Evolutionary conservation across 2,329 filamentous ascomycete species (phyloP).

Genomic region (Fusarium nematophilum): DNA sequence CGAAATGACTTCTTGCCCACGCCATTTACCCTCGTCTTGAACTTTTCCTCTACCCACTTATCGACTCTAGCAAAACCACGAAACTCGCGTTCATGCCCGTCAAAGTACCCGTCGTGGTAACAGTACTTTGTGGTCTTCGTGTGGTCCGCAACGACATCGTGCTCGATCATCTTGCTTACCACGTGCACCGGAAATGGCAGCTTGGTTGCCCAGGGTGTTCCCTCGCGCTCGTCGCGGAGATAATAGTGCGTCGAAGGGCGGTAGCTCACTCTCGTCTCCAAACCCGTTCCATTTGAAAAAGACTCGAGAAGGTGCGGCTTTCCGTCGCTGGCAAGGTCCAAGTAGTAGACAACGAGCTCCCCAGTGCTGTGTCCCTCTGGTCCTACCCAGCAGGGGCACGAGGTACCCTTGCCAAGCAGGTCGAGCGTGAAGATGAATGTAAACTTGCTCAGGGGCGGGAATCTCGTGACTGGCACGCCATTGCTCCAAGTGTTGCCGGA

Average conservation of each 20-base stretch:
- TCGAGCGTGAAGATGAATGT: neutral
- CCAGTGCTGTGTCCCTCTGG: neutral
- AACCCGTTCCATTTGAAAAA: neutral
- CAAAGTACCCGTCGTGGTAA: neutral
- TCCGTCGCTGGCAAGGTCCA: neutral
- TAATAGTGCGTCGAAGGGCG: neutral
- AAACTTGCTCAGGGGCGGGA: neutral
- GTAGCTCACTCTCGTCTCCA: neutral
- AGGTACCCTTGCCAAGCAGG: slow-evolving; percentile 6
- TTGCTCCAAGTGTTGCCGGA: neutral
- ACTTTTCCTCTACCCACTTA: neutral
- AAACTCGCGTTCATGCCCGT: neutral
- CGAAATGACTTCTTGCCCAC: no score
- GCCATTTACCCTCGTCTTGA: no score
- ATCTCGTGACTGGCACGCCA: neutral
- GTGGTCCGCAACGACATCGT: neutral
- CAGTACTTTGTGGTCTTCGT: neutral
- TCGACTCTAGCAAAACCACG: neutral
- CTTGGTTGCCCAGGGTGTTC: neutral
- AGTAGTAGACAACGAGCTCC: neutral
- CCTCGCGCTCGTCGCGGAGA: neutral
- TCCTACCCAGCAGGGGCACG: neutral
- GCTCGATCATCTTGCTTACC: neutral
- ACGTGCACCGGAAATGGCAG: slow-evolving; percentile 2
- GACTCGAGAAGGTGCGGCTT: neutral